phyloP scores from a whole-genome alignment of 116 monocot genomes.

The Phalaenopsis hybrid region DNA sequence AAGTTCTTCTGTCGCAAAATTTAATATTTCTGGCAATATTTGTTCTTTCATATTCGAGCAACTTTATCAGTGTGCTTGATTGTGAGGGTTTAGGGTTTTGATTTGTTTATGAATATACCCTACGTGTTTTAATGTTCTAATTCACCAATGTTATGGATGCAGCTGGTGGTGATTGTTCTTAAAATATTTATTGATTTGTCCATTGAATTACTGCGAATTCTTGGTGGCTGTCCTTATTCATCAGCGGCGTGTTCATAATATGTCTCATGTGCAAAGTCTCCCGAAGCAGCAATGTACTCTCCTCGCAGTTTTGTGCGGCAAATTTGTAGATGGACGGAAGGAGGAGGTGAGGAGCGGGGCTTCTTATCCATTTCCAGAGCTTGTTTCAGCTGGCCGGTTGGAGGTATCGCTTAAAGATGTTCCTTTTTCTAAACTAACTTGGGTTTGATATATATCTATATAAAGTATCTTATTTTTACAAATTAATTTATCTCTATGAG shows the following conservation, averaged over 20 bases:
- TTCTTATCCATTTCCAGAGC: conserved; percentile 49
- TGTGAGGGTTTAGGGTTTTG: background rate
- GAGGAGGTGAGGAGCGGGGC: conserved; percentile 8
- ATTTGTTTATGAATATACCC: background rate
- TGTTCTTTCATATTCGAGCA: background rate
- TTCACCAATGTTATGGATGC: background rate
- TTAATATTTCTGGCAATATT: background rate
- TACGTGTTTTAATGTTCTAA: background rate
- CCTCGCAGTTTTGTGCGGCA: conserved; percentile 70
- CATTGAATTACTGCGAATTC: background rate
- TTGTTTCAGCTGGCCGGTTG: conserved; percentile 52
- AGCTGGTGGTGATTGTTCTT: background rate
- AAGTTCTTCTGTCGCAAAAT: no score
- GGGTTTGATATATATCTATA: background rate
- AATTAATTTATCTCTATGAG: background rate
- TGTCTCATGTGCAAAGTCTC: conserved; percentile 44
- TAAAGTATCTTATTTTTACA: background rate
- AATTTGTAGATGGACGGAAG: conserved; percentile 19
- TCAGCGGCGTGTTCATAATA: conserved; percentile 5
- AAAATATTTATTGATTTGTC: background rate
- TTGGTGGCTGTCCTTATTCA: background rate
- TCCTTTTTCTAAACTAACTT: background rate
- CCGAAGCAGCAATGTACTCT: conserved; percentile 42
- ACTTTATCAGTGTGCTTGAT: background rate
- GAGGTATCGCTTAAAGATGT: conserved; percentile 34